Percentiles rank a stretch among this genome's conserved stretches.
Conservation (phyloP, 129 eudicot species). For the Helichrysum umbraculigerum region DNA sequence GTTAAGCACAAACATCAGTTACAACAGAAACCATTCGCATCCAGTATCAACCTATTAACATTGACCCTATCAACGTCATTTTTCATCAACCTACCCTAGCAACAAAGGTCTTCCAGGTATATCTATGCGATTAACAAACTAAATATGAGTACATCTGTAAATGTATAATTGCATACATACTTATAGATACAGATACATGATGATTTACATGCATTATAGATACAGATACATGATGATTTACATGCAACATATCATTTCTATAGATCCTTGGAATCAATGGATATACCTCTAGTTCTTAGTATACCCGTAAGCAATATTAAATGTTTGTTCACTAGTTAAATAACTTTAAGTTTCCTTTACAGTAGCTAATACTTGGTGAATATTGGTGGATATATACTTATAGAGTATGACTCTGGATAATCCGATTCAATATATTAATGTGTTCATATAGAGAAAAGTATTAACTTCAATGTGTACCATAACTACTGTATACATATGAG, state of each 20-base stretch:
- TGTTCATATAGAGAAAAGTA: background rate
- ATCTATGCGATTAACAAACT: background rate
- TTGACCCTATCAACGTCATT: background rate
- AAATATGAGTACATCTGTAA: background rate
- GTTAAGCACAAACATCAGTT: background rate
- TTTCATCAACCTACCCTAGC: too few species aligned
- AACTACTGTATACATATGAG: background rate
- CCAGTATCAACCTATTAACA: background rate
- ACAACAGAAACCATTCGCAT: background rate
- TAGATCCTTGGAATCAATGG: background rate
- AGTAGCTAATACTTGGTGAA: background rate
- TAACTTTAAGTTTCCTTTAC: background rate
- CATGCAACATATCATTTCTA: background rate
- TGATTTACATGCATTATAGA: background rate
- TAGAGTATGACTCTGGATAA: conserved; percentile 2
- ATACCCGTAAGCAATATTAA: background rate
- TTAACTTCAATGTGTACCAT: background rate
- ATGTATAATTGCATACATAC: background rate
- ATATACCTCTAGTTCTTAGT: background rate
- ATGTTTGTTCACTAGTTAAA: background rate
- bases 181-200: background rate
- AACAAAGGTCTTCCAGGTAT: too few species aligned
- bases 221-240: background rate
- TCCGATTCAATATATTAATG: background rate
- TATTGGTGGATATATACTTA: too few species aligned